Evolutionary conservation across 2,329 filamentous ascomycete genomes (phyloP).

Genomic region (Fusarium heterosporum): DNA sequence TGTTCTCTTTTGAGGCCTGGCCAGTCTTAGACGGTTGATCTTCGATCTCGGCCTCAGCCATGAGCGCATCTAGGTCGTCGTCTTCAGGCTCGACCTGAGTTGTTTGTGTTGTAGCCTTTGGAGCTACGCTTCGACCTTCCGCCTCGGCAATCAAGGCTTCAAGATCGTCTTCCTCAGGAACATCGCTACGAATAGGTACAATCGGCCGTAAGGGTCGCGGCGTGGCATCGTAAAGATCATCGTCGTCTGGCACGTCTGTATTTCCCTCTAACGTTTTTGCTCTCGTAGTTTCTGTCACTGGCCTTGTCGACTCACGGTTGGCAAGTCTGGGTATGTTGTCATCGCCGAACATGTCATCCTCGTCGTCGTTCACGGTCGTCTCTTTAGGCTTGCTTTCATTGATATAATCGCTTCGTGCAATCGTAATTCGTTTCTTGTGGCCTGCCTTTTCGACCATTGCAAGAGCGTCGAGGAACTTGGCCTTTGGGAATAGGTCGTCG

Average conservation of each 20-base stretch:
- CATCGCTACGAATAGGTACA: constrained; percentile 42
- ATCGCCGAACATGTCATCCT: constrained; percentile 32
- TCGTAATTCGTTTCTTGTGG: constrained; percentile 82
- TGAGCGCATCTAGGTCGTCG: constrained; percentile 64
- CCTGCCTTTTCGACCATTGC: constrained; percentile 93
- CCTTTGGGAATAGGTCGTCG: constrained; percentile 94
- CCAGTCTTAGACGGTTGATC: constrained; percentile 20
- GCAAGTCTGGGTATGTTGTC: constrained; percentile 43
- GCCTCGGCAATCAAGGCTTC: constrained; percentile 66
- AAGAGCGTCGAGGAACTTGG: constrained; percentile 90
- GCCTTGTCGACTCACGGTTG: constrained; percentile 50
- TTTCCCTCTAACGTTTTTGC: constrained; percentile 46
- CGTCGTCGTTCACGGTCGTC: constrained; percentile 49
- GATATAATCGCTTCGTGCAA: constrained; percentile 84
- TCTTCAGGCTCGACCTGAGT: constrained; percentile 57
- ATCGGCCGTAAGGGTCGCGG: constrained; percentile 51
- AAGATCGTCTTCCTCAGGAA: constrained; percentile 61
- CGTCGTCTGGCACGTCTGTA: constrained; percentile 54
- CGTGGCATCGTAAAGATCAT: constrained; percentile 68
- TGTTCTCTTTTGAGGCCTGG: constrained; percentile 3
- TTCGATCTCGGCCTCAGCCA: constrained; percentile 60
- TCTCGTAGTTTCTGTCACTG: constrained; percentile 50
- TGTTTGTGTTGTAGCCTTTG: constrained; percentile 22
- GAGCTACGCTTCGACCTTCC: constrained; percentile 46
- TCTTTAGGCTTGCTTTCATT: constrained; percentile 74